Conservation (phyloP, 768 basidiomycete species). For the Amanita pseudoporphyria region DNA sequence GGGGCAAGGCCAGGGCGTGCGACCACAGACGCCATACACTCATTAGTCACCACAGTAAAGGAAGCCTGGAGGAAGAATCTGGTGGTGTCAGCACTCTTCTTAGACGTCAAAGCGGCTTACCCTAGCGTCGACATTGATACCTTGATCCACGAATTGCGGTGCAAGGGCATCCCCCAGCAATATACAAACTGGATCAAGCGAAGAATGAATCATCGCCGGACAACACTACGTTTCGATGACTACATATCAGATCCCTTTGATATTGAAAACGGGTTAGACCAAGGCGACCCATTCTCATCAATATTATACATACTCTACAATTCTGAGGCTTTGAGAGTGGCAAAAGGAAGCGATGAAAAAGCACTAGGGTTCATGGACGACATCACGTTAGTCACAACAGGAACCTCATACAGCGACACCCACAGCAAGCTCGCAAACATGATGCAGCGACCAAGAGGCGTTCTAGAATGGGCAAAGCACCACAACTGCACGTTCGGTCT, state of each 20-base stretch:
- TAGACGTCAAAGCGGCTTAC: slow-evolving; percentile 11
- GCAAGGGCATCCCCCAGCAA: too few species aligned
- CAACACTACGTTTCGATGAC: slow-evolving; percentile 10
- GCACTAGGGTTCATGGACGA: background rate
- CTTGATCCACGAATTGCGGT: too few species aligned
- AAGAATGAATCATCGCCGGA: background rate
- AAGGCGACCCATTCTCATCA: slow-evolving; percentile 8
- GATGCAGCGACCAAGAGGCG: background rate
- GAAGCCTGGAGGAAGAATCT: slow-evolving; percentile 5
- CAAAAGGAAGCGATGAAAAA: background rate
- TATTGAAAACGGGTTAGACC: too few species aligned
- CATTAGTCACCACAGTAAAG: background rate
- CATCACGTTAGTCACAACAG: background rate
- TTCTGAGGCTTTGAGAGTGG: too few species aligned
- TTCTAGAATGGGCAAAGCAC: background rate
- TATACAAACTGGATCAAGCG: background rate
- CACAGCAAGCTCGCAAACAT: too few species aligned
- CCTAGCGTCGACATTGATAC: too few species aligned
- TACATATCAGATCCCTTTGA: slow-evolving; percentile 9
- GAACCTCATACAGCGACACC: background rate
- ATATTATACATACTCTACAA: too few species aligned
- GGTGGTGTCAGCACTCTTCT: too few species aligned
- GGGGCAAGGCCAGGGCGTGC: too few species aligned
- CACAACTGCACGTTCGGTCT: background rate
- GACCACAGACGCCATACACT: background rate